Evolutionary conservation across 306 rosid genomes (phyloP).

Genomic region (Fagus sylvatica): DNA sequence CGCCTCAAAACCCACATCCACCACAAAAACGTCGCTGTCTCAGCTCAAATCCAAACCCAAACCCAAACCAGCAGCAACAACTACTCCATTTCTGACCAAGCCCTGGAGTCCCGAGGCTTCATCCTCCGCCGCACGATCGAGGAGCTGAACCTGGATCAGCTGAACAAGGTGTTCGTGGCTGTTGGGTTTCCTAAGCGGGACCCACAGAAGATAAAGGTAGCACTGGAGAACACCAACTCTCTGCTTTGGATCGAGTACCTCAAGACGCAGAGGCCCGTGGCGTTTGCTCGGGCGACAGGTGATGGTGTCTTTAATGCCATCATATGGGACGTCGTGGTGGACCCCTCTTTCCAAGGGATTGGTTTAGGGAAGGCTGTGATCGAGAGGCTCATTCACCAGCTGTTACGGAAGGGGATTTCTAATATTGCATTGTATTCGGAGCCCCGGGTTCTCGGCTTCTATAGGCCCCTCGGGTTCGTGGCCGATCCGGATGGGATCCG

Average conservation of each 20-base stretch:
- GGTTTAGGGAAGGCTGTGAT: slow-evolving; percentile 84
- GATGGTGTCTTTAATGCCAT: slow-evolving; percentile 95
- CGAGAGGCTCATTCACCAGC: slow-evolving; percentile 63
- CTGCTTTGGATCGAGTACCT: slow-evolving; percentile 71
- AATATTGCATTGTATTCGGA: slow-evolving; percentile 83
- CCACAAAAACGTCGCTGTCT: slow-evolving; percentile 36
- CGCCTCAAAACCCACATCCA: not conserved
- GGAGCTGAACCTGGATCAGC: slow-evolving; percentile 64
- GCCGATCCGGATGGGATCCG: slow-evolving; percentile 86
- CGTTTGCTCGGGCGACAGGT: slow-evolving; percentile 89
- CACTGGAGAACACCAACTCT: slow-evolving; percentile 72
- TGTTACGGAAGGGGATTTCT: slow-evolving; percentile 49
- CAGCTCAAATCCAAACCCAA: slow-evolving; percentile 24
- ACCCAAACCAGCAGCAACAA: not conserved
- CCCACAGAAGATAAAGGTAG: slow-evolving; percentile 60
- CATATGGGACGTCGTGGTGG: slow-evolving; percentile 92
- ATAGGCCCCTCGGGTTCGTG: slow-evolving; percentile 77
- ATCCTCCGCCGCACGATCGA: slow-evolving; percentile 52
- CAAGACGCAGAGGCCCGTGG: slow-evolving; percentile 62
- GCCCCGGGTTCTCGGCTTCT: slow-evolving; percentile 84
- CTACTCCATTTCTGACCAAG: slow-evolving; percentile 56
- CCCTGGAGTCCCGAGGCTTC: slow-evolving; percentile 73
- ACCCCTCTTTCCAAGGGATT: slow-evolving; percentile 86
- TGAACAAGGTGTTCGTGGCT: slow-evolving; percentile 75
- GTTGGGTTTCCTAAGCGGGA: slow-evolving; percentile 88